Conservation (phyloP, 176 grass and related monocot species). For the Eleusine coracana region DNA sequence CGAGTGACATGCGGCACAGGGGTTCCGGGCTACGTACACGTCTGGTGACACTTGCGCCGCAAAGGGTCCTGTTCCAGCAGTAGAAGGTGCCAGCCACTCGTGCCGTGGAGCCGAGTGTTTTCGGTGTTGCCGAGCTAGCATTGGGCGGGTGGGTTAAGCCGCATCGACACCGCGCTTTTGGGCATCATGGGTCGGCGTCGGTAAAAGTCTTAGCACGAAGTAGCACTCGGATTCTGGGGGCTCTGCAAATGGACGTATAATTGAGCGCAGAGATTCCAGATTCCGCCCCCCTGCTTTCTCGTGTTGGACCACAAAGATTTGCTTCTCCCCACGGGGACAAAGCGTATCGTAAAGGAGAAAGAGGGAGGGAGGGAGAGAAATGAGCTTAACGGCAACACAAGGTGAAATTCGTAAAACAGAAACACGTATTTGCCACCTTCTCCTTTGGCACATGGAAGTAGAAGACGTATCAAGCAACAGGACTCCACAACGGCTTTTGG, state of each 20-base stretch:
- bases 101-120: not conserved
- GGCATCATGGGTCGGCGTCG: slow-evolving; percentile 36
- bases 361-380: not conserved
- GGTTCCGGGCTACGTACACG: not conserved
- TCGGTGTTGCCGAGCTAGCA: slow-evolving; percentile 37
- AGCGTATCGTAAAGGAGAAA: slow-evolving; percentile 24
- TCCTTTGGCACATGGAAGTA: too few relatives aligned
- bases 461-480: not conserved
- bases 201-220: not conserved
- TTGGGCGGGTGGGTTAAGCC: not conserved
- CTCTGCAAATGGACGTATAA: slow-evolving; percentile 39
- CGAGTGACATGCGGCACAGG: not conserved
- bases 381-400: not conserved
- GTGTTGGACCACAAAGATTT: slow-evolving; percentile 23
- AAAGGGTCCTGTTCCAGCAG: not conserved
- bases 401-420: not conserved
- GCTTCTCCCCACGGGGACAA: slow-evolving; percentile 9
- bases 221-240: slow-evolving; percentile 38
- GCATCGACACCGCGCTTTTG: slow-evolving; percentile 12
- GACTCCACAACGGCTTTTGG: not conserved
- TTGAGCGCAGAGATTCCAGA: slow-evolving; percentile 54
- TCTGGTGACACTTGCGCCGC: not conserved
- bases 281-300: slow-evolving; percentile 20
- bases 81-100: not conserved
- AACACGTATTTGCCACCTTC: too few relatives aligned